Percentiles rank a stretch among this genome's conserved stretches.
These are phyloP conservation scores for Tulasnella sp. DNA, from an alignment of 768 basidiomycete species.

Conservation along the genomic window DNA sequence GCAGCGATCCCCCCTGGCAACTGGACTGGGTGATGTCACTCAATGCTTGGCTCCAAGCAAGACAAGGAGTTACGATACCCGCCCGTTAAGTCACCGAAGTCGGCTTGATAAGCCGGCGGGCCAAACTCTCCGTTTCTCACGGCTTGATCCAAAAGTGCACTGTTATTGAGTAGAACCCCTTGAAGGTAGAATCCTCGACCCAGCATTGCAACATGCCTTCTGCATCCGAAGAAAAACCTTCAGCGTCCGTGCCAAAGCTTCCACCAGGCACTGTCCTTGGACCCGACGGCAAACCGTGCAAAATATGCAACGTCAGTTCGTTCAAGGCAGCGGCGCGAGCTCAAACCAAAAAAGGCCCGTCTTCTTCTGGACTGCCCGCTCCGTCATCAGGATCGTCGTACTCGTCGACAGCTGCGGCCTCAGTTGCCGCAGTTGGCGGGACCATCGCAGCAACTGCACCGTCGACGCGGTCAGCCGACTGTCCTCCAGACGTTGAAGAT, in stretches of 20 bases:
- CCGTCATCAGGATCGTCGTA: constrained; percentile 35
- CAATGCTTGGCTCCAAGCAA: neutral
- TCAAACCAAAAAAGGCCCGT: neutral
- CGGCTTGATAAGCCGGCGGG: constrained; percentile 15
- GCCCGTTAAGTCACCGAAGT: neutral
- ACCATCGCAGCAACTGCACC: constrained; percentile 34
- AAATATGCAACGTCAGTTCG: constrained; percentile 62
- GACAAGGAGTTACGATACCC: neutral
- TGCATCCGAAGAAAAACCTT: neutral
- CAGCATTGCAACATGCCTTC: neutral
- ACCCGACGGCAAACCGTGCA: constrained; percentile 93
- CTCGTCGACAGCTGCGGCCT: constrained; percentile 38
- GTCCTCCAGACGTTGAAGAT: constrained; percentile 85
- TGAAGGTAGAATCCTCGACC: neutral
- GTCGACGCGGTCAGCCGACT: constrained; percentile 52
- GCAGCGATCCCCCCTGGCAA: neutral
- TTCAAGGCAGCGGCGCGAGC: constrained; percentile 32
- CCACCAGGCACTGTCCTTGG: constrained; percentile 86
- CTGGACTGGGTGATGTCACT: neutral
- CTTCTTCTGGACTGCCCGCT: neutral
- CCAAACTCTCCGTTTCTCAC: constrained; percentile 7
- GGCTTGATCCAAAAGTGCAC: neutral
- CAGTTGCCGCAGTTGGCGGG: constrained; percentile 34
- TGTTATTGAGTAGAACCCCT: neutral
- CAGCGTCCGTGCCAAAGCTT: constrained; percentile 34